Percentiles rank a stretch among this genome's conserved stretches.
Conservation (phyloP, 345 rosid genomes). For the Carallia pectinifolia region DNA sequence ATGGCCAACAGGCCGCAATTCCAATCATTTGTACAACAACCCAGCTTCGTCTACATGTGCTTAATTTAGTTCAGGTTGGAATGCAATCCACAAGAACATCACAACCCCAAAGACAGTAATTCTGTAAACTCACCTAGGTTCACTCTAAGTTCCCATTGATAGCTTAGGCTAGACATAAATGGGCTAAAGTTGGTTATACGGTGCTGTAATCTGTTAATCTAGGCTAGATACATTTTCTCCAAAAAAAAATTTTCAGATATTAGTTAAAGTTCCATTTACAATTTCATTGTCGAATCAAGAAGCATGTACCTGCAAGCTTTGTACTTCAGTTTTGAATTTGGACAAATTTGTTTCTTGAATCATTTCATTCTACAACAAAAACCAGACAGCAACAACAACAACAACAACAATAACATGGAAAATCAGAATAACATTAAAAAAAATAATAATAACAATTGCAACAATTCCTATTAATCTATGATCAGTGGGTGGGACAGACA, state of each 20-base stretch:
- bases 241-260: not conserved
- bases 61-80: no score
- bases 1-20: not conserved
- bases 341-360: conserved; percentile 29
- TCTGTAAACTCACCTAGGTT: no score
- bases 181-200: no score
- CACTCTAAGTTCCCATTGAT: no score
- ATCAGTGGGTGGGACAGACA: not conserved
- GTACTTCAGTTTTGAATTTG: conserved; percentile 28
- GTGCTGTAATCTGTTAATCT: no score
- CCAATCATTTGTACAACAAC: no score
- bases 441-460: not conserved
- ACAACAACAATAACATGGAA: not conserved
- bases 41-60: no score
- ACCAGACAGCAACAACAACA: no score
- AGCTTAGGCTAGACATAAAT: no score
- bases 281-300: not conserved
- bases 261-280: not conserved
- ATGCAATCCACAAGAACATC: no score
- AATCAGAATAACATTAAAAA: not conserved
- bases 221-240: no score
- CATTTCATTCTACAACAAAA: conserved; percentile 23
- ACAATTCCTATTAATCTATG: not conserved
- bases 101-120: no score
- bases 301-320: conserved; percentile 23